Evolutionary conservation across 179 eudicot genomes (phyloP).

Genomic region (Heliamphora pulchella): DNA sequence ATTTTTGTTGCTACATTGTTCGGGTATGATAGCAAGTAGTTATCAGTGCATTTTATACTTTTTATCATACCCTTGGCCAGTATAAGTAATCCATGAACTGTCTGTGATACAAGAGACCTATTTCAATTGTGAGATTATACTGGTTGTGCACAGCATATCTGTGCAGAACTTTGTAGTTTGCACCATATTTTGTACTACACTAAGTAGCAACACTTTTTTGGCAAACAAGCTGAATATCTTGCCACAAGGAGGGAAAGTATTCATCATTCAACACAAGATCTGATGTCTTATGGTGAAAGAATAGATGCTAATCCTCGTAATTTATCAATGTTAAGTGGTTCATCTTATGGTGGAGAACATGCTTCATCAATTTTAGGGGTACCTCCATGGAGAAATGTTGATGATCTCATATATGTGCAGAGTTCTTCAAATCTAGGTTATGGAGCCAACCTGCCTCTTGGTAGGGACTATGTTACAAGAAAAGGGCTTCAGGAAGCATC

Average conservation of each 20-base stretch:
- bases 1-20: too few relatives aligned
- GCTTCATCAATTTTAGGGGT: conserved; percentile 88
- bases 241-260: conserved; percentile 57
- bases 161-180: conserved; percentile 20
- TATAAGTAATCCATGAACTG: conserved; percentile 7
- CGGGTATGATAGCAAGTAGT: too few relatives aligned
- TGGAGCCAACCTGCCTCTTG: conserved; percentile 97
- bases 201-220: conserved; percentile 73
- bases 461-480: conserved; percentile 85
- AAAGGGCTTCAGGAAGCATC: conserved; percentile 73
- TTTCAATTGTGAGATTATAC: conserved; percentile 9
- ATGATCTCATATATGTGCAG: conserved; percentile 60
- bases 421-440: conserved; percentile 79
- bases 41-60: too few relatives aligned
- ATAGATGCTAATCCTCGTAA: conserved; percentile 62
- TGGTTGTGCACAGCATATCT: conserved; percentile 12
- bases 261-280: conserved; percentile 67
- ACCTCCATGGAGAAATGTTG: conserved; percentile 66
- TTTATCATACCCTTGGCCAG: background rate
- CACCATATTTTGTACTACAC: conserved; percentile 35
- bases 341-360: conserved; percentile 61
- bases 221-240: conserved; percentile 98
- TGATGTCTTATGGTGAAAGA: conserved; percentile 65
- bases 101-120: conserved; percentile 2
- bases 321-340: conserved; percentile 41